A percentile compares a stretch with the other conserved stretches of the same genome.
Conservation (phyloP, 495 filamentous ascomycete genomes). For the Thermothielavioides terrestris region DNA sequence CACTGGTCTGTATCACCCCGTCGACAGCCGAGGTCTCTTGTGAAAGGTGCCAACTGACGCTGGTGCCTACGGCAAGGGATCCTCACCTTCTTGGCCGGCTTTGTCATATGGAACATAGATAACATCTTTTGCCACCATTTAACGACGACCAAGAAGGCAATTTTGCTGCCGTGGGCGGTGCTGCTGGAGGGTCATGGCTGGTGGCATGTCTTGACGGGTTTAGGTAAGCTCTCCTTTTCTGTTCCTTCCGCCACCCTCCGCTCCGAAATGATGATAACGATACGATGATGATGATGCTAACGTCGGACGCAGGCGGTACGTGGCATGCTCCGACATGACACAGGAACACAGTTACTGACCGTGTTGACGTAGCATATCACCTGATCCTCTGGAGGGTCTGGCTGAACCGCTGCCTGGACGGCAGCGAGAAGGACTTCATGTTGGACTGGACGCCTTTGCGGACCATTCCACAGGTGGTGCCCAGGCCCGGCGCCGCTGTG, state of each 20-base stretch:
- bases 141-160: constrained; percentile 55
- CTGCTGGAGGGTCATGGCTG: constrained; percentile 90
- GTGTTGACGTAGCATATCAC: constrained; percentile 61
- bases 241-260: constrained; percentile 1
- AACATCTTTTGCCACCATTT: constrained; percentile 71
- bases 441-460: constrained; percentile 60
- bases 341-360: constrained; percentile 9
- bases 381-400: constrained; percentile 84
- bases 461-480: constrained; percentile 55
- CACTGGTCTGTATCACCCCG: constrained; percentile 26
- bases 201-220: constrained; percentile 63
- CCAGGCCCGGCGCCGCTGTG: constrained; percentile 7
- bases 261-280: too few species aligned
- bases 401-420: constrained; percentile 72
- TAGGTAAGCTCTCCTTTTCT: constrained; percentile 14
- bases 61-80: constrained; percentile 39
- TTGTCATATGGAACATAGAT: constrained; percentile 81
- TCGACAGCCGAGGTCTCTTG: neutral
- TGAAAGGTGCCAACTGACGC: neutral
- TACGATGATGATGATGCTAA: neutral
- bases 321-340: constrained; percentile 3
- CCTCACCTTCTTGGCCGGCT: constrained; percentile 70
- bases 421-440: constrained; percentile 65
- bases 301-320: constrained; percentile 31
- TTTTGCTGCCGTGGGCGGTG: constrained; percentile 85